These are phyloP conservation scores for Auricularia sp. DNA, from an alignment of 768 basidiomycete genomes.

Conservation along the genomic window DNA sequence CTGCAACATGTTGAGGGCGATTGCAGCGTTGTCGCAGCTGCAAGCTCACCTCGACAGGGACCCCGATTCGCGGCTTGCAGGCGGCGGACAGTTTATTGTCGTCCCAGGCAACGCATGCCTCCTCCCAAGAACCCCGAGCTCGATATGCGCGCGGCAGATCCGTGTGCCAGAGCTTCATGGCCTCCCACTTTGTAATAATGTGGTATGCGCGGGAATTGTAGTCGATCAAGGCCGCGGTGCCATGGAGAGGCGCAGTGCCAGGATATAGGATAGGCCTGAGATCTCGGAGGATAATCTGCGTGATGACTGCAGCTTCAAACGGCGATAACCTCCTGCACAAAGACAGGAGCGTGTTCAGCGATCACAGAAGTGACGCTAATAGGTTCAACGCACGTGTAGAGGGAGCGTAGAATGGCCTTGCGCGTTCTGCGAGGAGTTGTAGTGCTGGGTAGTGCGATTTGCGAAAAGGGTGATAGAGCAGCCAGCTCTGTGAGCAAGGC, in stretches of 20 bases:
- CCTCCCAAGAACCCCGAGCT: constrained; percentile 47
- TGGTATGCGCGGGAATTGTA: constrained; percentile 49
- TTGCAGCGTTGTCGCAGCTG: not conserved
- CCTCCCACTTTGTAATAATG: constrained; percentile 47
- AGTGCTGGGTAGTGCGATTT: constrained; percentile 18
- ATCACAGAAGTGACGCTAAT: not conserved
- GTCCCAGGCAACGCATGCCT: constrained; percentile 34
- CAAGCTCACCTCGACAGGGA: constrained; percentile 47
- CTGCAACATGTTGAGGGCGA: constrained; percentile 20
- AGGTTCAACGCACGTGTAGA: constrained; percentile 33
- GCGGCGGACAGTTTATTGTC: constrained; percentile 15
- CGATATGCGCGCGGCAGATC: constrained; percentile 44
- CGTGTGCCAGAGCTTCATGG: constrained; percentile 65
- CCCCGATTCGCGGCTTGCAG: constrained; percentile 39
- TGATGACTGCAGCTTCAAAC: constrained; percentile 53
- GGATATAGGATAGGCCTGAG: constrained; percentile 72
- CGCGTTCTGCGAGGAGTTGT: constrained; percentile 24
- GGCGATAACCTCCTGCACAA: constrained; percentile 38
- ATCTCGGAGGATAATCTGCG: constrained; percentile 85
- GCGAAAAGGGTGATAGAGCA: constrained; percentile 50
- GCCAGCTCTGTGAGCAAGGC: constrained; percentile 66
- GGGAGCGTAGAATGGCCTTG: constrained; percentile 34
- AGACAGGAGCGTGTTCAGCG: not conserved
- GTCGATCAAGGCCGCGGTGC: constrained; percentile 38
- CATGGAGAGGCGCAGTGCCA: constrained; percentile 35